Evolutionary conservation across 208 protist genomes (phyloP).

Genomic region (Herpetomonas tarakana): DNA sequence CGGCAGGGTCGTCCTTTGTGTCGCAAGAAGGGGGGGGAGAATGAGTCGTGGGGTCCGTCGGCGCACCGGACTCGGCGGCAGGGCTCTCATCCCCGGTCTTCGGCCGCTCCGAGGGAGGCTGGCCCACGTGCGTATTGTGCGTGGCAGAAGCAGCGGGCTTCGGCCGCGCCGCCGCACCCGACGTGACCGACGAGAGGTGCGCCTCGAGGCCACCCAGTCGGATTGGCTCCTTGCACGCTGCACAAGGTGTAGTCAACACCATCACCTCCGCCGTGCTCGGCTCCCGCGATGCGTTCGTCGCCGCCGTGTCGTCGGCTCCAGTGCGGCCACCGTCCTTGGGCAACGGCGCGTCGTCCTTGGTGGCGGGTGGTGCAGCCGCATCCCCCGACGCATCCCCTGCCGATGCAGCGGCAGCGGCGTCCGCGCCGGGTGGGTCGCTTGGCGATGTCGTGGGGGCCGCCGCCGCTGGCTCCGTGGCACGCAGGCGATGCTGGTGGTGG

Average conservation of each 20-base stretch:
- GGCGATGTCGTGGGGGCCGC: not conserved
- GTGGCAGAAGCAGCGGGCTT: not conserved
- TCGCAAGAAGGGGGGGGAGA: not conserved
- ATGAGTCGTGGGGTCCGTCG: no score
- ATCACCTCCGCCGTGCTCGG: not conserved
- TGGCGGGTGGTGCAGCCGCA: not conserved
- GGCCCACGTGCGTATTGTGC: not conserved
- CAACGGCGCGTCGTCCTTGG: not conserved
- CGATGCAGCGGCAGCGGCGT: not conserved
- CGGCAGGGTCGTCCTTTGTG: conserved; percentile 25
- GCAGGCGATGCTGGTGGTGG: not conserved
- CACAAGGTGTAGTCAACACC: not conserved
- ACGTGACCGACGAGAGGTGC: not conserved
- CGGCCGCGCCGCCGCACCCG: no score
- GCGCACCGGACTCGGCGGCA: not conserved
- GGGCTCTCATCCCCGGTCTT: not conserved
- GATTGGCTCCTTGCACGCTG: not conserved
- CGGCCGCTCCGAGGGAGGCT: not conserved
- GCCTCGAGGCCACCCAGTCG: not conserved
- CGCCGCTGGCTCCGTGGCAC: no score
- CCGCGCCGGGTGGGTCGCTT: not conserved
- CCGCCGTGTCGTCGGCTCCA: not conserved
- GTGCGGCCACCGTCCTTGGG: not conserved
- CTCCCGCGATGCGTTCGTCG: no score
- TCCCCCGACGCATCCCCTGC: no score